phyloP scores from a whole-genome alignment of 345 rosid genomes.

The Angophora floribunda region DNA sequence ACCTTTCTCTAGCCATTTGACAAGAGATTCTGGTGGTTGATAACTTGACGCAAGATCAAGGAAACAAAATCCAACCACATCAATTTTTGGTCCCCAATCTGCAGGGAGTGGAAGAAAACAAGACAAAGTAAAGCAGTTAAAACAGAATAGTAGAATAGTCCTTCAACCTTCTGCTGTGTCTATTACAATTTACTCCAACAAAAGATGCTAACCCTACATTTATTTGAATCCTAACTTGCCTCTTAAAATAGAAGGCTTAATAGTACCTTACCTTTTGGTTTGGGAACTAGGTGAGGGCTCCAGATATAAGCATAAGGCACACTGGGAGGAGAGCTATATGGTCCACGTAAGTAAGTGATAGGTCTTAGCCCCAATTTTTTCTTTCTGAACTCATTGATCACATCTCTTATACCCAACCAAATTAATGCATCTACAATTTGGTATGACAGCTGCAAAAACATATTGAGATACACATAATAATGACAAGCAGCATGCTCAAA shows the following conservation, averaged over 20 bases:
- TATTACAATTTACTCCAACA: background rate
- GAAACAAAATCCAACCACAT: constrained; percentile 64
- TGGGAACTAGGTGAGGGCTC: constrained; percentile 55
- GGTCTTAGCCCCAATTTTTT: constrained; percentile 33
- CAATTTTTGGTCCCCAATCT: constrained; percentile 67
- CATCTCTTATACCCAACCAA: constrained; percentile 50
- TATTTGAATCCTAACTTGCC: background rate
- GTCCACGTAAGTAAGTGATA: constrained; percentile 38
- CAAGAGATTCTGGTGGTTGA: constrained; percentile 44
- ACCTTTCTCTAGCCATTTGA: constrained; percentile 36
- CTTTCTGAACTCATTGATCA: constrained; percentile 41
- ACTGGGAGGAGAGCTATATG: constrained; percentile 21
- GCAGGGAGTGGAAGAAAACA: constrained; percentile 1
- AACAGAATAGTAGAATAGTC: background rate
- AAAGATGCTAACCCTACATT: background rate
- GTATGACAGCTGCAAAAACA: constrained; percentile 33
- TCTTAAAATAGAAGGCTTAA: background rate
- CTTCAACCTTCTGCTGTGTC: background rate
- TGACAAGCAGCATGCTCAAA: background rate
- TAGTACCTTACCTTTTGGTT: constrained; percentile 34
- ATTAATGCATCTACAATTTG: constrained; percentile 44
- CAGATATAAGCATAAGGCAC: constrained; percentile 42
- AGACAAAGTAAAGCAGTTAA: background rate
- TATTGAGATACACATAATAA: background rate
- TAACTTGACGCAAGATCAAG: constrained; percentile 62